Conservation (phyloP, 2,329 filamentous ascomycete genomes). For the Fusarium nodosum region DNA sequence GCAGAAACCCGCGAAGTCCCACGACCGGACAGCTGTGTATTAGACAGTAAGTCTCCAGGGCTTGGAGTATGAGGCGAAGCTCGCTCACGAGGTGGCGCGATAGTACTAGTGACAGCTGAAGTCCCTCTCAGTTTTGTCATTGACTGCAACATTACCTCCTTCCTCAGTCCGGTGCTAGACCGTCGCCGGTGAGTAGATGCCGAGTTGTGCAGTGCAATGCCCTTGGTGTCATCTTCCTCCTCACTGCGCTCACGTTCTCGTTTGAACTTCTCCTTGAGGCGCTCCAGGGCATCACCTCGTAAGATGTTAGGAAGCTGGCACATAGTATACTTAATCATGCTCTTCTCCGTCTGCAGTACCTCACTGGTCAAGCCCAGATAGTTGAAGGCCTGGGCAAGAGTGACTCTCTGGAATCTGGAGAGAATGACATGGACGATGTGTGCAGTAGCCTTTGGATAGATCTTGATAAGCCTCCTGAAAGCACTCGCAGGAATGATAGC, state of each 20-base stretch:
- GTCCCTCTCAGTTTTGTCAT: slow-evolving; percentile 63
- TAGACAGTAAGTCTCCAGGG: slow-evolving; percentile 84
- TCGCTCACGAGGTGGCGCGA: slow-evolving; percentile 59
- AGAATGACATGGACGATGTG: slow-evolving; percentile 99
- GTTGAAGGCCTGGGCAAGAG: slow-evolving; percentile 91
- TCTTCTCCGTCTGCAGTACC: slow-evolving; percentile 90
- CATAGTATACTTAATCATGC: slow-evolving; percentile 92
- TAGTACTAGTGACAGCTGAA: slow-evolving; percentile 59
- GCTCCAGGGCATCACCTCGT: slow-evolving; percentile 82
- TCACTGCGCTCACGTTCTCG: slow-evolving; percentile 86
- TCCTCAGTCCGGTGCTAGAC: slow-evolving; percentile 80
- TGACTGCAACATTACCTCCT: slow-evolving; percentile 82
- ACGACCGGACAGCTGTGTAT: slow-evolving; percentile 75
- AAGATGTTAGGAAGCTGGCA: slow-evolving; percentile 93
- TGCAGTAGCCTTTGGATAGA: slow-evolving; percentile 95
- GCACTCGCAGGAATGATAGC: slow-evolving; percentile 98
- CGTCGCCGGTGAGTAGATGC: slow-evolving; percentile 73
- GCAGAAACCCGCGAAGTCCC: slow-evolving; percentile 63
- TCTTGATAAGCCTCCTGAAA: slow-evolving; percentile 89
- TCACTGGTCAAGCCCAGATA: slow-evolving; percentile 94
- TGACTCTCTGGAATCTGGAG: slow-evolving; percentile 93
- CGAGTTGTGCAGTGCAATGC: slow-evolving; percentile 93
- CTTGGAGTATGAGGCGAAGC: slow-evolving; percentile 66
- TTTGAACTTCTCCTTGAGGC: slow-evolving; percentile 93
- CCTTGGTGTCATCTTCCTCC: slow-evolving; percentile 83